Conservation (phyloP, 2,329 filamentous ascomycete genomes). For the Magnaporthales sp. region DNA sequence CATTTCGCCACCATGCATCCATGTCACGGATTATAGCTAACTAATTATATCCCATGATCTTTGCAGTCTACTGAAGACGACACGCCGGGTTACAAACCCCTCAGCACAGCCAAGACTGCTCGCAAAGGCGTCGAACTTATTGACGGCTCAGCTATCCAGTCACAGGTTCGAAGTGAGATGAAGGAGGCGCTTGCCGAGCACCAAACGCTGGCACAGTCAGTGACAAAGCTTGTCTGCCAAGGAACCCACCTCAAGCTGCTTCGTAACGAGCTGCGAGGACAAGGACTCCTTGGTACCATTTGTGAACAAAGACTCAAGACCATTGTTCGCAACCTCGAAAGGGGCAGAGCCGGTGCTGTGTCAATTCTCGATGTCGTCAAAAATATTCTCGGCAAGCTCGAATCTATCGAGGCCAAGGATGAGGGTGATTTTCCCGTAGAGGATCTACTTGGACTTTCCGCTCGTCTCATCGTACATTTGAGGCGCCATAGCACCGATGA, state of each 20-base stretch:
- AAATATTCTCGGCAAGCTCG: not conserved
- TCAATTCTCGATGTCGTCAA: not conserved
- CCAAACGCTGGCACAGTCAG: not conserved
- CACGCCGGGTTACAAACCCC: not conserved
- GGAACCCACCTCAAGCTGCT: conserved; percentile 1
- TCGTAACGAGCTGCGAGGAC: not conserved
- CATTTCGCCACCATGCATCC: no score
- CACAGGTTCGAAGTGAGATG: not conserved
- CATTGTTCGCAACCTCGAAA: not conserved
- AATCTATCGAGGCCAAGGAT: not conserved
- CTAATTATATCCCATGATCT: not conserved
- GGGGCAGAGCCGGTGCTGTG: not conserved
- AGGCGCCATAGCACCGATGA: not conserved
- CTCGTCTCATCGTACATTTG: not conserved
- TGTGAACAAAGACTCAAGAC: not conserved
- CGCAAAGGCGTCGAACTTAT: not conserved
- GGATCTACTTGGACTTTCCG: not conserved
- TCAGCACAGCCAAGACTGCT: not conserved
- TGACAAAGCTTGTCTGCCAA: conserved; percentile 1
- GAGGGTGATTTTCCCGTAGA: not conserved
- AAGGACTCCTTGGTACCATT: not conserved
- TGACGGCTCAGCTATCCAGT: not conserved
- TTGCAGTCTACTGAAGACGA: not conserved
- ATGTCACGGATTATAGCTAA: not conserved
- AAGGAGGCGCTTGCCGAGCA: not conserved